These are phyloP conservation scores for Sapria himalayana DNA, from an alignment of 345 rosid species.

Conservation along the genomic window DNA sequence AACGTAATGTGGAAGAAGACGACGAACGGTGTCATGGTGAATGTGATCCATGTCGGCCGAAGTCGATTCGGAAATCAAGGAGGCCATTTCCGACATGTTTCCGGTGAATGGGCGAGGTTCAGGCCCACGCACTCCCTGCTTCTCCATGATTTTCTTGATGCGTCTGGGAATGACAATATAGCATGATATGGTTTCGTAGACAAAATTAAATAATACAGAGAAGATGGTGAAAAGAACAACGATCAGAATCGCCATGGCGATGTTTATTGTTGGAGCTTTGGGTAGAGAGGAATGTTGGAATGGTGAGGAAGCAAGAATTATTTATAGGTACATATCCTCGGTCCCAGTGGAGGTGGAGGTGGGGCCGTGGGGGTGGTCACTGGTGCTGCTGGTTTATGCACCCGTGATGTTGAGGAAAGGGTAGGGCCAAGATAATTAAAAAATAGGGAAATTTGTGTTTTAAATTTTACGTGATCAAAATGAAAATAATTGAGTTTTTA, in stretches of 20 bases:
- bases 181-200: constrained; percentile 32
- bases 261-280: background rate
- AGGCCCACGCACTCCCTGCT: constrained; percentile 89
- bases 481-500: no score
- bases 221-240: constrained; percentile 13
- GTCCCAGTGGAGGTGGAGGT: no score
- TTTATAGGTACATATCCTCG: no score
- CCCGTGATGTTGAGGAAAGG: no score
- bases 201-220: constrained; percentile 16
- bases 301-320: no score
- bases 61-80: constrained; percentile 40
- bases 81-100: constrained; percentile 48
- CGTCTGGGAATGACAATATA: constrained; percentile 58
- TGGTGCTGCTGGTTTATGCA: no score
- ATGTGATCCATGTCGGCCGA: constrained; percentile 36
- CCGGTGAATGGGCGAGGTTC: constrained; percentile 49
- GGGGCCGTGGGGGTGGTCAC: no score
- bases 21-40: constrained; percentile 47
- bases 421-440: no score
- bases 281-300: no score
- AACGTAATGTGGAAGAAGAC: constrained; percentile 75
- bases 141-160: constrained; percentile 47
- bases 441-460: no score
- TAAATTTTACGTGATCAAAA: no score
- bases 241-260: constrained; percentile 9